Evolutionary conservation across 495 filamentous ascomycete genomes (phyloP), one percentile per base, ranked within the genome.

Genomic region (Penicillium coffeae): DNA sequence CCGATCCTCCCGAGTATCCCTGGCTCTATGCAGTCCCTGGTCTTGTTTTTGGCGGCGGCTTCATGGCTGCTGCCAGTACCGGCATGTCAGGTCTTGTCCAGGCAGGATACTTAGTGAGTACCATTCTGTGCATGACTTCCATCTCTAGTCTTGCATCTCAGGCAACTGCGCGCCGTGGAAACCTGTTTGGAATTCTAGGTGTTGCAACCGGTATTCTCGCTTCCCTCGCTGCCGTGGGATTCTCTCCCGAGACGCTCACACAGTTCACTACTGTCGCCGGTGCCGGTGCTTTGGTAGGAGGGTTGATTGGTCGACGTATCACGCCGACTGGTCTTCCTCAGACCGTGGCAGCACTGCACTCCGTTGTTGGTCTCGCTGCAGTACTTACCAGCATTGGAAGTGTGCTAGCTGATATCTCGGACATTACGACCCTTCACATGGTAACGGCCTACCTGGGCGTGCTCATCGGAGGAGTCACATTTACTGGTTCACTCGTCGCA

Each of bases 361-460:
- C 86, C 0, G 88, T 92, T 8, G 88, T 92, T 22, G 88, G 88
- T 58, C 70, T 92, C 8, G 87, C 86, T 10, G 88, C 88, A 3
- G 88, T 92, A 9, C 61, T 92, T 52, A 92, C 88, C 21, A 89
- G 85, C 61, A 84, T 89, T 47, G 88, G 87, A 32, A 89, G 86
- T 51, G 87, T 90, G 14, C 77, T 92, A 77, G 82, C 80, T 20
- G 74, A 81, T 33, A 71, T 88, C 14, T 66, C 68, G 7, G 69
- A 89, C 43, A 75, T 89, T 14, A 77, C 85, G 5, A 86, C 79
- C 6, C 70, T 92, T 3, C 87, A 92, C 55, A 71, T 92, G 59
- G 85, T 90, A 19, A 84, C 85, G 9, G 88, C 83, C 0, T 92
- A 92, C 52, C 63, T 90, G 6, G 88, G 88, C 38, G 87, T 92